Evolutionary conservation across 192 early-diverging fungal genomes (phyloP), one percentile per base, ranked within the genome.

Genomic region (Backusella circina): DNA sequence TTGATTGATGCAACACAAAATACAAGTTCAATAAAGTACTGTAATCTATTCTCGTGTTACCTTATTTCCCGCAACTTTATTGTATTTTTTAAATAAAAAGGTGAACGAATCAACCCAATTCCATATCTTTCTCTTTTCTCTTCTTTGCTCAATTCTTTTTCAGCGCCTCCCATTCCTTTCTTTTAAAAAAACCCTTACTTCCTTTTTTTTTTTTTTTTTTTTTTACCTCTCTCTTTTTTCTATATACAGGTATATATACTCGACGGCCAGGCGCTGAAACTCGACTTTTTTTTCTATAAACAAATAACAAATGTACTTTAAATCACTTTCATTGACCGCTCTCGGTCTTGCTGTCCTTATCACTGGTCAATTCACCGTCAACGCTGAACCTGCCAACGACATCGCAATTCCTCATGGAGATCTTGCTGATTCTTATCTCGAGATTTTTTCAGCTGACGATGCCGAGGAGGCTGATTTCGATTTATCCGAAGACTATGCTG

Each of bases 11-110:
- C 67, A 68, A 68, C 67, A 68, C 67, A 73, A 61, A 31, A 61
- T 31, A 37, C 30, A 36, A 18, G 32, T 57, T 36, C 54, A 61
- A 73, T 64, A 64, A 57, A 73, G 71, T 33, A 72, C 23, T 61
- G 71, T 37, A 73, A 73, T 73, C 71, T 73, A 73, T 73, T 37
- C 71, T 64, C 57, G 71, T 73, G 57, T 54, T 37, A 73, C 71
- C 23, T 39, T 28, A 61, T 28, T 61, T 61, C 54, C 54, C 54
- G 26, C 54, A 61, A 61, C 21, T 61, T 61, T 61, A 61, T 61
- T 61, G 12, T 61, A n/a, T 47, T 47, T 47, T 47, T 31, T 38
- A 32, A 67, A 35, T 67, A 67, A 1, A 67, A 65, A 35, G 31
- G 31, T 33, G 18, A 31, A 33, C 65, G 28, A n/a, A 16, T 18